A percentile compares a stretch with the other conserved stretches of the same genome.
Conservation (phyloP, 2,329 filamentous ascomycete species). For the Calonectria honghensis region DNA sequence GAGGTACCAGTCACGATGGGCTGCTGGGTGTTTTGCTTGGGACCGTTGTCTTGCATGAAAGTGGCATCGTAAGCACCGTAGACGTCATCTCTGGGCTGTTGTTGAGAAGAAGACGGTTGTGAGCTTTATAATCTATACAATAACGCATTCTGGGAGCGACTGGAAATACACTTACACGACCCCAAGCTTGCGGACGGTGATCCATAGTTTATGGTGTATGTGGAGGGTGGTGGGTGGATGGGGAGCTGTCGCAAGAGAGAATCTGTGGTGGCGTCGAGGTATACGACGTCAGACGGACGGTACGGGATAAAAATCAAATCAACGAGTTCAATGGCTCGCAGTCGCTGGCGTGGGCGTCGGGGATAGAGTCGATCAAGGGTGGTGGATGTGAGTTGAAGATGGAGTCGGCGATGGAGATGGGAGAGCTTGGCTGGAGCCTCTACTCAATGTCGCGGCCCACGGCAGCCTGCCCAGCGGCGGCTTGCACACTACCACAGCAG, state of each 20-base stretch:
- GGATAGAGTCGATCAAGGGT: slow-evolving; percentile 44
- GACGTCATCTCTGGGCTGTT: slow-evolving; percentile 94
- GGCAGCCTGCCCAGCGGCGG: slow-evolving; percentile 58
- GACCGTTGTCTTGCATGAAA: slow-evolving; percentile 82
- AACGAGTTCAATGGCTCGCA: slow-evolving; percentile 17
- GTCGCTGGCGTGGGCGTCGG: slow-evolving; percentile 29
- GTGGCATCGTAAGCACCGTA: slow-evolving; percentile 95
- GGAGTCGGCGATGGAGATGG: slow-evolving; percentile 39
- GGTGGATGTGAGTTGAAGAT: slow-evolving; percentile 43
- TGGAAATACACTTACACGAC: slow-evolving; percentile 73
- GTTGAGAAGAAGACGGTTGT: slow-evolving; percentile 31
- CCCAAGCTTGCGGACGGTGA: slow-evolving; percentile 84
- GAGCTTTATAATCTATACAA: not conserved
- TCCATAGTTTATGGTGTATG: slow-evolving; percentile 71
- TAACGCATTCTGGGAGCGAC: not conserved
- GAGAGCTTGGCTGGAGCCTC: slow-evolving; percentile 43
- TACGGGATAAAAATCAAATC: not conserved
- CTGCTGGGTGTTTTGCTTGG: slow-evolving; percentile 91
- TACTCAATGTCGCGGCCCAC: slow-evolving; percentile 60
- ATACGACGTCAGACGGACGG: not conserved
- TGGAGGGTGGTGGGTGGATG: slow-evolving; percentile 42
- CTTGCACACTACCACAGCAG: slow-evolving; percentile 30
- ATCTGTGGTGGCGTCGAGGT: not conserved
- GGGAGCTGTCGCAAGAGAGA: slow-evolving; percentile 15
- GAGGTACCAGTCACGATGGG: slow-evolving; percentile 98